Conservation (phyloP, 768 basidiomycete genomes). For the Rhizopogon roseolus region DNA sequence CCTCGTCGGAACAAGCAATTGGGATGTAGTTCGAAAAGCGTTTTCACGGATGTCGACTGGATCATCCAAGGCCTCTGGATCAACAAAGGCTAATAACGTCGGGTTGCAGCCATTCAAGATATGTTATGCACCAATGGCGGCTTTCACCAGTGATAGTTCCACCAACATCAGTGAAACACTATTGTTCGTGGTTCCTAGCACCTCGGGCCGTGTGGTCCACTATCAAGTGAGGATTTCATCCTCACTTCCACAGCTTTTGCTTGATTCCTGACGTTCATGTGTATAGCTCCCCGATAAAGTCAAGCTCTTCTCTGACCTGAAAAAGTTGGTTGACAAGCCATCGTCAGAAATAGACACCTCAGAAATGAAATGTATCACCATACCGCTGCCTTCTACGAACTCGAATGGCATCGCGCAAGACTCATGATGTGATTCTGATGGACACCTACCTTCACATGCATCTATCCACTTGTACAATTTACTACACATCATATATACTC, state of each 20-base stretch:
- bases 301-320: slow-evolving; percentile 34
- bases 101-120: slow-evolving; percentile 22
- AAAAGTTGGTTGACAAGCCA: slow-evolving; percentile 18
- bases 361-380: not conserved
- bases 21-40: slow-evolving; percentile 34
- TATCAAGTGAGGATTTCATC: slow-evolving; percentile 50
- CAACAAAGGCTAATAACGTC: slow-evolving; percentile 2
- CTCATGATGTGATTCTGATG: not conserved
- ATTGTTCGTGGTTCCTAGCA: slow-evolving; percentile 73
- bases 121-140: slow-evolving; percentile 7
- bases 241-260: not conserved
- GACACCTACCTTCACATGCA: not conserved
- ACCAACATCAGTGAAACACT: slow-evolving; percentile 47
- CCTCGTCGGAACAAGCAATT: slow-evolving; percentile 75
- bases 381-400: not conserved
- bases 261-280: not conserved
- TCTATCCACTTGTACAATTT: too few species aligned
- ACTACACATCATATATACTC: too few species aligned
- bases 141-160: not conserved
- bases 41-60: slow-evolving; percentile 23
- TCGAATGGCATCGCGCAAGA: not conserved
- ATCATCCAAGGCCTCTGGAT: slow-evolving; percentile 5
- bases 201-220: slow-evolving; percentile 68
- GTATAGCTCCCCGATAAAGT: slow-evolving; percentile 41
- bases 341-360: slow-evolving; percentile 9